phyloP scores from a whole-genome alignment of 345 rosid genomes.

The Lagerstroemia speciosa region DNA sequence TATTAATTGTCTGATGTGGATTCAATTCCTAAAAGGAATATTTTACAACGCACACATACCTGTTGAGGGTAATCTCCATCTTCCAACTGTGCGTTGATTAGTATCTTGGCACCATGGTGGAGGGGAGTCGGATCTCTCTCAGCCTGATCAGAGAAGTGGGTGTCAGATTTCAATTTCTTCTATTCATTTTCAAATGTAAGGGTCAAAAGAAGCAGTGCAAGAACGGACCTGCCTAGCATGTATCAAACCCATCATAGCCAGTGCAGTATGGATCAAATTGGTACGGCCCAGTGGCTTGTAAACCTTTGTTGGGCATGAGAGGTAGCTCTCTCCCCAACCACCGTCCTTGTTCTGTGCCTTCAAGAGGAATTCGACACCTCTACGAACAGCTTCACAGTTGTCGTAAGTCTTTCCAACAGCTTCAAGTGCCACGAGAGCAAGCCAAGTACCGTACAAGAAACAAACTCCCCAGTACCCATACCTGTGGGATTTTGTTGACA shows the following conservation, averaged over 20 bases:
- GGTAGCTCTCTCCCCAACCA: slow-evolving; percentile 56
- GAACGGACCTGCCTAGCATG: slow-evolving; percentile 35
- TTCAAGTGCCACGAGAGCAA: slow-evolving; percentile 34
- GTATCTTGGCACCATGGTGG: slow-evolving; percentile 28
- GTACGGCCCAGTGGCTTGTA: slow-evolving; percentile 35
- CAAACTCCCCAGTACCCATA: slow-evolving; percentile 57
- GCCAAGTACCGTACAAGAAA: slow-evolving; percentile 42
- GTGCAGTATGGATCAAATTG: slow-evolving; percentile 49
- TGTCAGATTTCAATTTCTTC: neutral
- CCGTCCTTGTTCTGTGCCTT: slow-evolving; percentile 34
- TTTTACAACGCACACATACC: slow-evolving; percentile 13
- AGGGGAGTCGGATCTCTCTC: slow-evolving; percentile 30
- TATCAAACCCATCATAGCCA: slow-evolving; percentile 55
- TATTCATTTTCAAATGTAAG: neutral
- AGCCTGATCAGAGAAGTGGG: neutral
- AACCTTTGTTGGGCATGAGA: slow-evolving; percentile 47
- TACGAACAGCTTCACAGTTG: slow-evolving; percentile 24
- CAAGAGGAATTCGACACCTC: slow-evolving; percentile 35
- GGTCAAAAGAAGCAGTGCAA: neutral
- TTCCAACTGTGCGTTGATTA: slow-evolving; percentile 29
- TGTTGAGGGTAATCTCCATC: slow-evolving; percentile 39
- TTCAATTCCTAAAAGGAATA: too few species aligned
- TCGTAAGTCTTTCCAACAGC: slow-evolving; percentile 37
- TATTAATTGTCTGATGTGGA: too few species aligned
- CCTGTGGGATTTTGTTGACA: slow-evolving; percentile 8